Conservation (phyloP, 1,284 basidiomycete genomes). For the Melampsora americana region DNA sequence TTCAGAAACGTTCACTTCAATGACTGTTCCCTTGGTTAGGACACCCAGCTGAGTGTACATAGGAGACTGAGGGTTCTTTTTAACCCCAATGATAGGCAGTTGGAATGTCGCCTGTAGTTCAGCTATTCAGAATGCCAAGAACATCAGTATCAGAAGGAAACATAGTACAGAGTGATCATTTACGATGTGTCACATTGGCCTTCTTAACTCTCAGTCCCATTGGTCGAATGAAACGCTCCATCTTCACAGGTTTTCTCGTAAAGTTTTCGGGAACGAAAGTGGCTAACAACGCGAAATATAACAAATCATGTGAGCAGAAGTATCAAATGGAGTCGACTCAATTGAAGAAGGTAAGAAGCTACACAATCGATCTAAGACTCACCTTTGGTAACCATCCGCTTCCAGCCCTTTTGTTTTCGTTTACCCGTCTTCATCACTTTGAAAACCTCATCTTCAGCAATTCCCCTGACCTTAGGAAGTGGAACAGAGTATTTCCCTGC, state of each 20-base stretch:
- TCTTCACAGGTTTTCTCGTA: constrained; percentile 96
- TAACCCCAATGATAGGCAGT: constrained; percentile 93
- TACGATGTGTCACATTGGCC: constrained; percentile 97
- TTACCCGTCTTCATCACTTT: constrained; percentile 99
- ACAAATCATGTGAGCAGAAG: background rate
- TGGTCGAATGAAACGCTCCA: constrained; percentile 96
- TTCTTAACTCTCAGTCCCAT: constrained; percentile 98
- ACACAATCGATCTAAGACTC: constrained; percentile 57
- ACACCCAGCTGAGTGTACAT: constrained; percentile 80
- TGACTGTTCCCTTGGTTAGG: constrained; percentile 95
- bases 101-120: constrained; percentile 99
- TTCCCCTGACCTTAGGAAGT: constrained; percentile 91
- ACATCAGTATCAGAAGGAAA: background rate
- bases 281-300: background rate
- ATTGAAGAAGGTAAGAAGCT: background rate
- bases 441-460: constrained; percentile 99
- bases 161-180: constrained; percentile 53
- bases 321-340: background rate
- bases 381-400: constrained; percentile 99
- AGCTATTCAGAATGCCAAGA: constrained; percentile 60
- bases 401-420: constrained; percentile 95
- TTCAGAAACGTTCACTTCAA: constrained; percentile 97
- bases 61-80: constrained; percentile 99
- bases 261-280: constrained; percentile 67
- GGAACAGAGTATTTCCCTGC: constrained; percentile 97